These are phyloP conservation scores for Acanthamoeba healyi DNA, from an alignment of 208 protist species.

Conservation along the genomic window DNA sequence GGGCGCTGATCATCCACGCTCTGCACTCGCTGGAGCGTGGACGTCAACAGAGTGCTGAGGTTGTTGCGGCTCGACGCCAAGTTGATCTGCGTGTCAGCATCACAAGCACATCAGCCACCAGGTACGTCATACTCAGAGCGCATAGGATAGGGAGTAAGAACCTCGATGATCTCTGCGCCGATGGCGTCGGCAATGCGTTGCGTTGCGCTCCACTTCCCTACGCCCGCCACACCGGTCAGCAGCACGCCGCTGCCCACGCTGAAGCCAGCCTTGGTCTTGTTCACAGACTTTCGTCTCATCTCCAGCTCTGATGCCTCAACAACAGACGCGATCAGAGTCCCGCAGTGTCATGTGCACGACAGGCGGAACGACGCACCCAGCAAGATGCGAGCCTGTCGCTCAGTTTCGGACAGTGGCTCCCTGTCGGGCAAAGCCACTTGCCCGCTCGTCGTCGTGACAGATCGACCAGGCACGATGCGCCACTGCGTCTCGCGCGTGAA, in stretches of 20 bases:
- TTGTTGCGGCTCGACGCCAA: not conserved
- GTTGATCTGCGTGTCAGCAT: not conserved
- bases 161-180: conserved; percentile 1
- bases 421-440: not conserved
- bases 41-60: not conserved
- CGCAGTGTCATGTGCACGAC: not conserved
- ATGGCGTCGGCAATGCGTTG: not conserved
- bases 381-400: not conserved
- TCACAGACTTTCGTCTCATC: not conserved
- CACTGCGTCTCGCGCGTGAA: conserved; percentile 17
- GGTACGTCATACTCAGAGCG: too few species aligned
- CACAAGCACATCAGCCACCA: not conserved
- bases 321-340: too few species aligned
- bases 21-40: not conserved
- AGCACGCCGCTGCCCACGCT: conserved; percentile 35
- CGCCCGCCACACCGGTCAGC: not conserved
- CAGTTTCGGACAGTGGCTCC: not conserved
- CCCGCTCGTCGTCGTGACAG: not conserved
- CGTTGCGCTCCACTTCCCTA: not conserved
- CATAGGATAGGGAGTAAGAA: not conserved
- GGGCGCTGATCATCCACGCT: not conserved
- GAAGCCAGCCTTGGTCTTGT: not conserved
- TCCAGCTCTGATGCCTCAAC: not conserved
- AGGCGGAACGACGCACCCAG: not conserved
- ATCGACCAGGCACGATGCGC: conserved; percentile 1